Base-by-base conservation (phyloP, 345 rosid species). In the Gossypium anomalum region DNA sequence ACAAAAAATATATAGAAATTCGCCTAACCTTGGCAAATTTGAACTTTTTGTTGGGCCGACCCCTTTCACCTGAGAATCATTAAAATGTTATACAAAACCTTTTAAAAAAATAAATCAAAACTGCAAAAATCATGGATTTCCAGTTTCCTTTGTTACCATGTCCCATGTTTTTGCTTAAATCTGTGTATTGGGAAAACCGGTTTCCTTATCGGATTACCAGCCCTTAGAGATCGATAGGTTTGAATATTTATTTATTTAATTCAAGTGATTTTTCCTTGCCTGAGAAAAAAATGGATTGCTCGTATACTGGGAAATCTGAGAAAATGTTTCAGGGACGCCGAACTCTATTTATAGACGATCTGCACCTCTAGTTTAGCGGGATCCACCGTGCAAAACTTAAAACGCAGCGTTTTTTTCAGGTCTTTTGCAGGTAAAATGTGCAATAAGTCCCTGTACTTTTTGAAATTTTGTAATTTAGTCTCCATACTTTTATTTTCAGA, bases 21-120 rank as follows among this genome's bases (percentile, higher is more conserved):
- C 20, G 19, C 22, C 67, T 52, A 73, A 91, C 98, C 94, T 92
- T 89, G 34, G 77, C 75, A 17, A 78, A 82, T 78, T 90, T 90
- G 49, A 61, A 72, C 82, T 87, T 90, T 80, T 94, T 94, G 82
- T 76, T 84, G 2, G 89, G 87, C 72, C 91, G 78, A 63, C 90
- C 92, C 75, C 83, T 89, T 25, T 92, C 97, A 69, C 93, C 98
- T 90, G 86, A 73, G 77, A 73, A 73, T 60, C 58, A 72, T 49
- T 15, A 23, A 49, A 67, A 16, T 2, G 71, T 68, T 55, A 48
- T 3, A 67, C 72, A 25, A 48, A 48, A 49, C 23, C 65, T 53
- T 16, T 4, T 19, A 34, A 19, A 20, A 27, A 23, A 20, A 9
- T 23, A 17, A 9, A 67, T 45, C 41, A 12, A 13, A 51, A 69